Evolutionary conservation across 176 grass and related monocot species (phyloP).

Genomic region (Secale cereale): DNA sequence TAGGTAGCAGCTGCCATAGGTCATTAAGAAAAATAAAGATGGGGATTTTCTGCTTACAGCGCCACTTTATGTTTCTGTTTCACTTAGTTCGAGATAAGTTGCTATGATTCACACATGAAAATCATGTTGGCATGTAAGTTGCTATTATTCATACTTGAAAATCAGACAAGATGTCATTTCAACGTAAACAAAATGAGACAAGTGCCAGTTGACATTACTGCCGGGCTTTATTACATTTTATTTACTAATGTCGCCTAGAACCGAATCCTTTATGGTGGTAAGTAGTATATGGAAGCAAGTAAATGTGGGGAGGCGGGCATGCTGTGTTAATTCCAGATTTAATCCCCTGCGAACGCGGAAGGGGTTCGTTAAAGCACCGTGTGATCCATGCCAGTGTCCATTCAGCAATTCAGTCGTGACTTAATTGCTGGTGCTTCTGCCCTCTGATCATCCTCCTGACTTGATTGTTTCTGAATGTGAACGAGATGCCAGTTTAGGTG

Average conservation of each 20-base stretch:
- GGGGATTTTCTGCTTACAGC: neutral
- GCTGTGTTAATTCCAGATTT: neutral
- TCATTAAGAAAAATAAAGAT: neutral
- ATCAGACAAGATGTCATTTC: neutral
- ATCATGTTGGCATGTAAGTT: neutral
- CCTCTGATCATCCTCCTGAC: neutral
- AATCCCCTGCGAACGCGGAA: neutral
- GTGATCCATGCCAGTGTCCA: no score
- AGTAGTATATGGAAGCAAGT: no score
- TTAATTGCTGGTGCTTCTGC: neutral
- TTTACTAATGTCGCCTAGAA: no score
- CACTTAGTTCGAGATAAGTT: neutral
- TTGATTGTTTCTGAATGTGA: neutral
- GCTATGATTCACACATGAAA: no score
- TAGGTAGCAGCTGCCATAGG: neutral
- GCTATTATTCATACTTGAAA: neutral
- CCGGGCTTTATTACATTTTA: neutral
- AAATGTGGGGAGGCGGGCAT: neutral
- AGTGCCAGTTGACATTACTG: neutral
- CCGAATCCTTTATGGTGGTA: neutral
- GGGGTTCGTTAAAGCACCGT: neutral
- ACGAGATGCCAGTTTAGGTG: neutral
- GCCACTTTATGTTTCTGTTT: neutral
- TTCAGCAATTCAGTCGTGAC: neutral
- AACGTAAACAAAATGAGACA: neutral